These are phyloP conservation scores for Cercospora citrullina DNA, from an alignment of 2,329 filamentous ascomycete species.

Conservation along the genomic window DNA sequence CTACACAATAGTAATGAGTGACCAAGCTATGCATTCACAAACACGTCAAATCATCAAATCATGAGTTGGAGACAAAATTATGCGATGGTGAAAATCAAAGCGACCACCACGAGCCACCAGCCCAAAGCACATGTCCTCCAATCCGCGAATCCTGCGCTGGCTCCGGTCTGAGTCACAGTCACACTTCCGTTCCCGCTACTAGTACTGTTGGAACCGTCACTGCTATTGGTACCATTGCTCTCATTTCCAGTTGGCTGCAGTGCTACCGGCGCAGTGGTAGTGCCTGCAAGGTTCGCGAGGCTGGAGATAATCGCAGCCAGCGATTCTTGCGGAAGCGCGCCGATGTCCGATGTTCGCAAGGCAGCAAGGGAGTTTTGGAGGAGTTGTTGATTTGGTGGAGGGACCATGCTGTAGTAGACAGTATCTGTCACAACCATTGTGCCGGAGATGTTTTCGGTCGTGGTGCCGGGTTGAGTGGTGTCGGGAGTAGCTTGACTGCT, in stretches of 20 bases:
- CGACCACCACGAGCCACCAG: background rate
- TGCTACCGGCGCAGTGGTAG: background rate
- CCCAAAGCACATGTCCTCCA: background rate
- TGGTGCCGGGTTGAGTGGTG: no score
- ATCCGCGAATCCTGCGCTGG: rapidly evolving
- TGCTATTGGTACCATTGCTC: background rate
- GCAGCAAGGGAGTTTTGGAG: background rate
- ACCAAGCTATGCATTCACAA: background rate
- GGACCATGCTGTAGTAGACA: slow-evolving; percentile 18
- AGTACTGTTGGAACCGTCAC: no score
- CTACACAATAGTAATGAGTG: background rate
- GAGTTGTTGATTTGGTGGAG: background rate
- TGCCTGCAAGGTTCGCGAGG: background rate
- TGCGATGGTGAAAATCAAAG: background rate
- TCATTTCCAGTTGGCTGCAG: background rate
- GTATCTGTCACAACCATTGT: slow-evolving; percentile 9
- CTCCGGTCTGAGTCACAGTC: background rate
- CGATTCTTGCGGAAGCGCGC: background rate
- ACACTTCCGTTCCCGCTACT: background rate
- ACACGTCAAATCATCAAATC: background rate
- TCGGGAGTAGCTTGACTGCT: no score
- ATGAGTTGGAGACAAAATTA: background rate
- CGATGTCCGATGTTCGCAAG: background rate
- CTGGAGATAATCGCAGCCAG: background rate
- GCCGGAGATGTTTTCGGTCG: background rate